Conservation (phyloP, 805 yeast genomes). For the Schwanniomyces pseudopolymorphus region DNA sequence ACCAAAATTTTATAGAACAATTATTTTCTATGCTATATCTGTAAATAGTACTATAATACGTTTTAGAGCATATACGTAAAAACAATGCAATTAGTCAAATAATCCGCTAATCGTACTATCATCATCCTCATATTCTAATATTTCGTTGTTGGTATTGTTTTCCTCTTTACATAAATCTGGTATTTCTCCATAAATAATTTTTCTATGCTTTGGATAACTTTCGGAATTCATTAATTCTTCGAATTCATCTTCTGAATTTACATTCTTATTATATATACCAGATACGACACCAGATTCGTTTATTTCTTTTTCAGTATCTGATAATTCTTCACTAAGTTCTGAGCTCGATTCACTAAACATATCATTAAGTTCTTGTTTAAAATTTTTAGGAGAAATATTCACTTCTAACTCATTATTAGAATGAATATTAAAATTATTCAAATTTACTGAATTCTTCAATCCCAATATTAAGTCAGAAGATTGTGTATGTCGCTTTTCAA, state of each 20-base stretch:
- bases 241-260: too few relatives aligned
- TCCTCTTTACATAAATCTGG: not conserved
- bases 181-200: not conserved
- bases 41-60: constrained; percentile 5
- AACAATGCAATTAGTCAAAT: not conserved
- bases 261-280: too few relatives aligned
- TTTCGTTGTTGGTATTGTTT: not conserved
- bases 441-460: not conserved
- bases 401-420: not conserved
- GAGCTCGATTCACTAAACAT: constrained; percentile 5
- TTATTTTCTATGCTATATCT: not conserved
- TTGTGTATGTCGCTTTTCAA: constrained; percentile 18
- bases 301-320: not conserved
- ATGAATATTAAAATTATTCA: too few relatives aligned
- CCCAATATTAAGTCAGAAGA: not conserved
- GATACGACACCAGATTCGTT: too few relatives aligned
- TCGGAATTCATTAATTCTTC: too few relatives aligned
- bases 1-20: constrained; percentile 3
- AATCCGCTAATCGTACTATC: not conserved
- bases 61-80: constrained; percentile 1
- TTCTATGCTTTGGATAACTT: not conserved
- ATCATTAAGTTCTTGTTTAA: constrained; percentile 4
- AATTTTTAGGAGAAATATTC: not conserved
- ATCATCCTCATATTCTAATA: not conserved
- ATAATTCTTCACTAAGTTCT: not conserved